phyloP scores from a whole-genome alignment of 208 protist genomes.

The Trichomonas vaginalis region DNA sequence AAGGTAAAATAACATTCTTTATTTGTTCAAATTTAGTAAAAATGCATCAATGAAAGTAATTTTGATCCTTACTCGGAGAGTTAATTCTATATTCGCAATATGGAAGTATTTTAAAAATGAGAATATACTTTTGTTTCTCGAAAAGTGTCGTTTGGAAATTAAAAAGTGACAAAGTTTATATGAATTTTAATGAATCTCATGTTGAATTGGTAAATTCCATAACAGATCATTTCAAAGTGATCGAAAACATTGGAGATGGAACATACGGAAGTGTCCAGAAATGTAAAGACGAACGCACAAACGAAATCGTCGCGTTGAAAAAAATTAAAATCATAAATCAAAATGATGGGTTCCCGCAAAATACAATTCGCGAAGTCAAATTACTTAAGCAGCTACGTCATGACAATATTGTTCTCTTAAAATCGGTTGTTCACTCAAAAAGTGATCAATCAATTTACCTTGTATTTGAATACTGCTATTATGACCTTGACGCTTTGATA shows the following conservation, averaged over 20 bases:
- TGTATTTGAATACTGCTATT: neutral
- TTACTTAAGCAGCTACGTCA: neutral
- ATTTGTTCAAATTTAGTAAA: too few species aligned
- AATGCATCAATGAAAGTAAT: too few species aligned
- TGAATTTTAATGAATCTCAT: too few species aligned
- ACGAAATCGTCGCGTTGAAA: neutral
- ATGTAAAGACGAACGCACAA: neutral
- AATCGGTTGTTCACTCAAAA: neutral
- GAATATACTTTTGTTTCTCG: too few species aligned
- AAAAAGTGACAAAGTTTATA: too few species aligned
- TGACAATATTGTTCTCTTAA: neutral
- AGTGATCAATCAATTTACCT: neutral
- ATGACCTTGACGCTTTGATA: neutral
- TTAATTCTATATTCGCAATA: too few species aligned
- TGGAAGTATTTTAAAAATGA: too few species aligned
- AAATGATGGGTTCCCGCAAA: neutral
- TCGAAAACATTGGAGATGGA: neutral
- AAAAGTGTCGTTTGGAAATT: too few species aligned
- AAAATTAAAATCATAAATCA: neutral
- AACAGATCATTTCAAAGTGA: neutral
- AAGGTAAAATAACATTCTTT: too few species aligned
- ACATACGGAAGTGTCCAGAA: constrained; percentile 9
- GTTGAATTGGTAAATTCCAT: neutral
- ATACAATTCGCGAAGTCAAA: neutral
- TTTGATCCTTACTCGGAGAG: too few species aligned